Percentiles rank a stretch among this genome's conserved stretches.
Conservation (phyloP, 2,329 filamentous ascomycete genomes). For the Alternaria viburni region DNA sequence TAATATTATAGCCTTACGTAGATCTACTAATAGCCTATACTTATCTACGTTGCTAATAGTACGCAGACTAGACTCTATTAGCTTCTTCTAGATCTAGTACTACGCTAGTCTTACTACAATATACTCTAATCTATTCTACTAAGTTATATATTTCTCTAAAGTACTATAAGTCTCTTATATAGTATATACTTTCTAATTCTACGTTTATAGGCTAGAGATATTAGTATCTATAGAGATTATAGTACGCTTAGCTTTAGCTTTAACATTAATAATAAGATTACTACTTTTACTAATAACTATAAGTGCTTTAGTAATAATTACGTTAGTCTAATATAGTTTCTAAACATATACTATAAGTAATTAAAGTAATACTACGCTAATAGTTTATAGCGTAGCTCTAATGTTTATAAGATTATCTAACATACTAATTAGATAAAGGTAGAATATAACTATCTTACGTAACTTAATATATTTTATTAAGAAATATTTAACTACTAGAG, state of each 20-base stretch:
- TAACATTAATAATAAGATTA: too few species aligned
- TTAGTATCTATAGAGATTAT: background rate
- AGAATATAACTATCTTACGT: too few species aligned
- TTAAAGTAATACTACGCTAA: too few species aligned
- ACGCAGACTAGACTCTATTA: background rate
- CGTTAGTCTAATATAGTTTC: too few species aligned
- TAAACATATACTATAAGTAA: too few species aligned
- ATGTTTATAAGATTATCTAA: too few species aligned
- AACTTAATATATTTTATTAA: too few species aligned
- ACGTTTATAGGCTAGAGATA: background rate
- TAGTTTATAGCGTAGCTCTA: too few species aligned
- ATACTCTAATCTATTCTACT: background rate
- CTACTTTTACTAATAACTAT: too few species aligned
- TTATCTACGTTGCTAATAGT: background rate
- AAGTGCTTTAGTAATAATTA: too few species aligned
- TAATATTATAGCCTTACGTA: slow-evolving; percentile 1
- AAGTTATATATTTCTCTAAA: background rate
- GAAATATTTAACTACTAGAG: too few species aligned
- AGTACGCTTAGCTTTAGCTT: background rate
- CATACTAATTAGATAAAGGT: too few species aligned
- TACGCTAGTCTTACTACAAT: background rate
- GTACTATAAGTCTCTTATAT: background rate
- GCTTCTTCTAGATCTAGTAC: slow-evolving; percentile 5
- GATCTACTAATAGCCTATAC: slow-evolving; percentile 3
- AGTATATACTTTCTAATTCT: background rate